These are phyloP conservation scores for Phaffia rhodozyma DNA, from an alignment of 1,284 basidiomycete genomes.

Conservation along the genomic window DNA sequence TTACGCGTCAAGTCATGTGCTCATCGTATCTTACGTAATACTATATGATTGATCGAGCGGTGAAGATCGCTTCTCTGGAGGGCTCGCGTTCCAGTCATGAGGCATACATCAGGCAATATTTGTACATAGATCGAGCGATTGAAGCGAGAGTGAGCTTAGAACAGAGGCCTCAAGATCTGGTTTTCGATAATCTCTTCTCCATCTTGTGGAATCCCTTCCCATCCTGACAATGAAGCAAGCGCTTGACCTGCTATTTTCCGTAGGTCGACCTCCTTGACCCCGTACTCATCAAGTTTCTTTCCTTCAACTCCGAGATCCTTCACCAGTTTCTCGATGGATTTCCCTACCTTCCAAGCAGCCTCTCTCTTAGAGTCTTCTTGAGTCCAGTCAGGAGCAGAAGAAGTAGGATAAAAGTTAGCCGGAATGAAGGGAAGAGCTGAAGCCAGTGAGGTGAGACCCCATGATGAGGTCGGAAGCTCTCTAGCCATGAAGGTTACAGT, in stretches of 20 bases:
- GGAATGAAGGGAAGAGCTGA: slow-evolving; percentile 11
- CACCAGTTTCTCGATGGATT: slow-evolving; percentile 20
- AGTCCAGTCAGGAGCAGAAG: slow-evolving; percentile 3
- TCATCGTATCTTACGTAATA: too few relatives aligned
- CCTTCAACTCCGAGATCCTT: slow-evolving; percentile 20
- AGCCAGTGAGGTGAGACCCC: slow-evolving; percentile 18
- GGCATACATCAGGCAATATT: too few relatives aligned
- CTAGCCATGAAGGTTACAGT: slow-evolving; percentile 49
- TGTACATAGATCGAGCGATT: too few relatives aligned
- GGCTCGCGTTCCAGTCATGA: too few relatives aligned
- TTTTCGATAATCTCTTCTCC: not conserved
- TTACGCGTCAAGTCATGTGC: too few relatives aligned
- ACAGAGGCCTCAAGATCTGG: not conserved
- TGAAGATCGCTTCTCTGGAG: too few relatives aligned
- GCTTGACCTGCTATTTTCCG: not conserved
- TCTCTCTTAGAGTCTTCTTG: not conserved
- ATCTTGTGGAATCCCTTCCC: not conserved
- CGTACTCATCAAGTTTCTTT: not conserved
- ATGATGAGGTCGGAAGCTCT: slow-evolving; percentile 22
- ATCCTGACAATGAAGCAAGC: not conserved
- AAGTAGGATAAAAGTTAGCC: not conserved
- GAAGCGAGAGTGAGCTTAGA: not conserved
- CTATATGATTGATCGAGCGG: too few relatives aligned
- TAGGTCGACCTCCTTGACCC: not conserved
- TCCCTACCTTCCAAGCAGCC: slow-evolving; percentile 16